Base-by-base conservation (phyloP, 2,329 filamentous ascomycete species). In the Colletotrichum filicis region DNA sequence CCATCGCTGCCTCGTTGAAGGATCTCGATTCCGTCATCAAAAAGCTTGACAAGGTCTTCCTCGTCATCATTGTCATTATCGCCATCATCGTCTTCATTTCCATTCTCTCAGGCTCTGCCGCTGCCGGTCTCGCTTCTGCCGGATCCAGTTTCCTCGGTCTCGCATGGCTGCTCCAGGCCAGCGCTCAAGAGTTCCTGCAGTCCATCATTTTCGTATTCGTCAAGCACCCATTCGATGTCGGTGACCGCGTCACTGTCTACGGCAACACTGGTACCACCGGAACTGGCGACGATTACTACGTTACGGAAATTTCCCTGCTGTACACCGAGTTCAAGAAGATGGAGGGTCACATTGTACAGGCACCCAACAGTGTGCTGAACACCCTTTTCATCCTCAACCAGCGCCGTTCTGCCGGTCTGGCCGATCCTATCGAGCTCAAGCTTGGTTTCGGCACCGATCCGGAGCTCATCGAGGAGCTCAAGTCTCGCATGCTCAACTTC, bases 241-340 rank as follows among this genome's bases (percentile, higher is more conserved):
- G 96, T 66, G 96, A 98, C 81, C 92, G 96, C 78, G 94, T 98
- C 7, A 94, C 93, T 1, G 90, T 98, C 24, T 98, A 98, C 79
- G 95, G 95, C 66, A 97, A 95, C 78, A 95, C 95, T 0, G 96
- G 96, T 74, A 88, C 92, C n/a, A 81, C 88, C 19, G 88, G 95
- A 79, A 90, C 89, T 46, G 95, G 95, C 58, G 96, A 98, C 77
- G 96, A 98, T 78, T 98, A 98, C 83, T 98, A 97, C 76, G 95
- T 98, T 66, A 97, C 97, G 67, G 94, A 98, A 79, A 97, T 98
- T 68, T 93, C 95, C 1, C 88, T 98, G 1, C 88, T 98, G 19
- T 98, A 97, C 81, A 98, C 96, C 16, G 96, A 98, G 79, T 98
- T 98, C 86, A 98, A 98, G 88, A 98, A 98, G 87, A 96, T 98